Evolutionary conservation across 2,329 filamentous ascomycete genomes (phyloP), one percentile per base, ranked within the genome.

Genomic region (Pseudocercospora vitis): DNA sequence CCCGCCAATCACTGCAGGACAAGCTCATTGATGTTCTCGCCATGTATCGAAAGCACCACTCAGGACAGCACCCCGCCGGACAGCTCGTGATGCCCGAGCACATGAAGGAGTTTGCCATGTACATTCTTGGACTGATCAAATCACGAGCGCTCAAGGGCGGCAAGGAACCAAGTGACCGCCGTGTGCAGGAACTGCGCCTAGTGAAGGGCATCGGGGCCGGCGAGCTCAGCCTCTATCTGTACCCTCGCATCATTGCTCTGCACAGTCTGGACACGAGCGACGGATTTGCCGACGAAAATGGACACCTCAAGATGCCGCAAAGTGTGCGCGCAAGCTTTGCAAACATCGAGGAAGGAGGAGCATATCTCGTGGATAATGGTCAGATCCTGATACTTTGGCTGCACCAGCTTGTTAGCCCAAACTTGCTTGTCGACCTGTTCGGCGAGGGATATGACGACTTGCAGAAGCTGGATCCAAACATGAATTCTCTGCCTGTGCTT

Each of bases 51-150:
- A 97, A 95, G 75, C 87, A 96, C 72, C 94, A 94, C 64, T 88
- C 90, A 2, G 88, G 88, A 53, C 82, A 85, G 2, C 89, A 95
- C 66, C 92, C 94, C 7, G 89, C 91, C 1, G 89, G 91, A 4
- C 91, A 99, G 72, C 82, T 99, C 24, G 91, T 99, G 24, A 84
- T 99, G 73, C 94, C 94, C 0, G 94, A 99, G 74, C 89, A 92
- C 62, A 81, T 99, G 24, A 97, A 97, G 70, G 94, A 99, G 70
- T 91, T 96, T 65, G 85, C 88, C 66, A 97, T 99, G 91, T 97
- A 94, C 72, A 89, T 95, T 74, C 84, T 99, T 7, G 87, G 88
- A 44, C 76, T 97, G 59, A 76, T 95, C 69, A 99, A 99, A 73
- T 91, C 84, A 52, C 85, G 94, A 53, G 91, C 92, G 2, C 91